phyloP scores from a whole-genome alignment of 2,329 filamentous ascomycete species.

The Dothideomycetes sp. region DNA sequence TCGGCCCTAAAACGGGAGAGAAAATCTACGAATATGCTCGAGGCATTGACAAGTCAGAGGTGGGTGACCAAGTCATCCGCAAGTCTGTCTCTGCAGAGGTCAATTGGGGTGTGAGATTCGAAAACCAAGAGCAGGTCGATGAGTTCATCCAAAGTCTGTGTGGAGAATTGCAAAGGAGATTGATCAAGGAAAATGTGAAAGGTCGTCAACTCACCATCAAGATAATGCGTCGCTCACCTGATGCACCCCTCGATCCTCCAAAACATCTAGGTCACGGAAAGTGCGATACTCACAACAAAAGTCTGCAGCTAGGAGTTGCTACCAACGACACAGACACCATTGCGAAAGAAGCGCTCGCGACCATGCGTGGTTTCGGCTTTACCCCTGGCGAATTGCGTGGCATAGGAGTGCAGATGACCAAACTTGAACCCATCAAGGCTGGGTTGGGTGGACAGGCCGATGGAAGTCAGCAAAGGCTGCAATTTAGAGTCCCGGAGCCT shows the following conservation, averaged over 20 bases:
- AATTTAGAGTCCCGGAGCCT: slow-evolving; percentile 50
- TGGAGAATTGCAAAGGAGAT: slow-evolving; percentile 68
- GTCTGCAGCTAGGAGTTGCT: slow-evolving; percentile 66
- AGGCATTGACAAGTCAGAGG: slow-evolving; percentile 75
- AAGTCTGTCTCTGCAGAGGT: slow-evolving; percentile 97
- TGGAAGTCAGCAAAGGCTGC: slow-evolving; percentile 68
- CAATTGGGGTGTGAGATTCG: slow-evolving; percentile 95
- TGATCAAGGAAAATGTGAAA: slow-evolving; percentile 75
- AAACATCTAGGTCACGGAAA: slow-evolving; percentile 94
- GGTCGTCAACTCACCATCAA: slow-evolving; percentile 87
- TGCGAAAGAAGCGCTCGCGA: slow-evolving; percentile 72
- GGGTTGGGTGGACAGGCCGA: slow-evolving; percentile 42
- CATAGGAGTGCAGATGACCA: slow-evolving; percentile 86
- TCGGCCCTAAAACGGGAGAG: slow-evolving; percentile 88
- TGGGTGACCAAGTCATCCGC: slow-evolving; percentile 72
- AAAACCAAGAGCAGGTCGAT: slow-evolving; percentile 83
- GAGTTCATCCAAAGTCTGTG: slow-evolving; percentile 81
- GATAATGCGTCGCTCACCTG: slow-evolving; percentile 76
- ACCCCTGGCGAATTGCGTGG: slow-evolving; percentile 88
- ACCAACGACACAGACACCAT: slow-evolving; percentile 65
- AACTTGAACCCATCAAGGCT: slow-evolving; percentile 67
- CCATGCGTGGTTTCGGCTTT: slow-evolving; percentile 71
- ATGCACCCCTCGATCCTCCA: slow-evolving; percentile 80
- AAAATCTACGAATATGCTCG: slow-evolving; percentile 84
- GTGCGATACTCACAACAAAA: slow-evolving; percentile 92